phyloP scores from a whole-genome alignment of 2,329 filamentous ascomycete species.

The Grosmannia penicillata region DNA sequence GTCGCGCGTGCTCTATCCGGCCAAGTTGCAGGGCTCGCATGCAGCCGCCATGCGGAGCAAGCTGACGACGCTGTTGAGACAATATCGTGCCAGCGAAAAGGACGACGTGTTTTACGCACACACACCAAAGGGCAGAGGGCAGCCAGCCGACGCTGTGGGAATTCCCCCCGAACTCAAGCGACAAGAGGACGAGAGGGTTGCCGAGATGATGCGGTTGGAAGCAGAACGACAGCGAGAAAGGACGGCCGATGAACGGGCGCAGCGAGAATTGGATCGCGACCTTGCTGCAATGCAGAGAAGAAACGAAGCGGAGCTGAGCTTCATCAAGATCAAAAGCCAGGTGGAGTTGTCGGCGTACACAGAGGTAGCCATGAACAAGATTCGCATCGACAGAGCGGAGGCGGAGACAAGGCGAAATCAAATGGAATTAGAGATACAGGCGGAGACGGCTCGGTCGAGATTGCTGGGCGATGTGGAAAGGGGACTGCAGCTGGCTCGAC shows the following conservation, averaged over 20 bases:
- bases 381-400: no score
- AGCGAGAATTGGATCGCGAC: no score
- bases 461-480: no score
- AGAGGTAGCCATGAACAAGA: no score
- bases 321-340: no score
- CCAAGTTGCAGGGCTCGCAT: slow-evolving; percentile 11
- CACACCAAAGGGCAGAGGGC: slow-evolving; percentile 26
- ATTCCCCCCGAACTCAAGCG: slow-evolving; percentile 34
- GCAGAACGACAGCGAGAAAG: no score
- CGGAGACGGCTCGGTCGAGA: slow-evolving; percentile 19
- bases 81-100: slow-evolving; percentile 38
- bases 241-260: no score
- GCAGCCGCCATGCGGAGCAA: slow-evolving; percentile 15
- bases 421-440: slow-evolving; percentile 1
- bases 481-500: slow-evolving; percentile 29
- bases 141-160: slow-evolving; percentile 37
- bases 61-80: slow-evolving; percentile 32
- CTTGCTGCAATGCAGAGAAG: no score
- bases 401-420: neutral
- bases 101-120: slow-evolving; percentile 36
- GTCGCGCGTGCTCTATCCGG: slow-evolving; percentile 23
- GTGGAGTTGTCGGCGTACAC: no score
- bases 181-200: slow-evolving; percentile 34
- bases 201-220: slow-evolving; percentile 9
- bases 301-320: no score